Conservation (phyloP, 148 eudicot species). For the Rhododendron williamsianum region DNA sequence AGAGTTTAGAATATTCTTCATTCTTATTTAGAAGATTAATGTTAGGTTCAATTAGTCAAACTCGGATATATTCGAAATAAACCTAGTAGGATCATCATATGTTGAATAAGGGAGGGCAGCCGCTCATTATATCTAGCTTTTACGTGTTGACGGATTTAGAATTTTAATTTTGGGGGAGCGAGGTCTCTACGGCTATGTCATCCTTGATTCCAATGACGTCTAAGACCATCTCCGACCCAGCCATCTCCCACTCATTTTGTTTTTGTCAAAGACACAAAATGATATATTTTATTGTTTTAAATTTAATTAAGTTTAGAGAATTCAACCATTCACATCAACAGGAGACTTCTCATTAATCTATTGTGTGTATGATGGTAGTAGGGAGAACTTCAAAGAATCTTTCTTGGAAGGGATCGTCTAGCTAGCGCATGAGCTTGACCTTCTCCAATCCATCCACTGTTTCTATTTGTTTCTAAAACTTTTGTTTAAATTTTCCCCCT, state of each 20-base stretch:
- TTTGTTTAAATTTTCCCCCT: no score
- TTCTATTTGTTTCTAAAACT: no score
- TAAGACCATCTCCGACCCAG: background rate
- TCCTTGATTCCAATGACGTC: background rate
- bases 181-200: no score
- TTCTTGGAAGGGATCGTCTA: background rate
- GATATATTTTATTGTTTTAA: no score
- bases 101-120: background rate
- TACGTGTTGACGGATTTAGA: no score
- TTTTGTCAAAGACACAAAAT: no score
- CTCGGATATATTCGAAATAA: background rate
- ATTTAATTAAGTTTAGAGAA: no score
- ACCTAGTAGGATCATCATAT: background rate
- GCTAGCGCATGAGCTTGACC: background rate
- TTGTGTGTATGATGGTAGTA: background rate
- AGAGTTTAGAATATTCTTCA: background rate
- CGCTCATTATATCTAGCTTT: background rate
- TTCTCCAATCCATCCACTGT: background rate
- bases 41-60: background rate
- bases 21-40: background rate
- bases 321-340: background rate
- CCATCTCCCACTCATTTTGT: no score
- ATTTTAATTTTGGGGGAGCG: no score
- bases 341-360: background rate
- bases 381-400: background rate